These are phyloP conservation scores for Syzygium syzygioides DNA, from an alignment of 441 rosid genomes.

Conservation along the genomic window DNA sequence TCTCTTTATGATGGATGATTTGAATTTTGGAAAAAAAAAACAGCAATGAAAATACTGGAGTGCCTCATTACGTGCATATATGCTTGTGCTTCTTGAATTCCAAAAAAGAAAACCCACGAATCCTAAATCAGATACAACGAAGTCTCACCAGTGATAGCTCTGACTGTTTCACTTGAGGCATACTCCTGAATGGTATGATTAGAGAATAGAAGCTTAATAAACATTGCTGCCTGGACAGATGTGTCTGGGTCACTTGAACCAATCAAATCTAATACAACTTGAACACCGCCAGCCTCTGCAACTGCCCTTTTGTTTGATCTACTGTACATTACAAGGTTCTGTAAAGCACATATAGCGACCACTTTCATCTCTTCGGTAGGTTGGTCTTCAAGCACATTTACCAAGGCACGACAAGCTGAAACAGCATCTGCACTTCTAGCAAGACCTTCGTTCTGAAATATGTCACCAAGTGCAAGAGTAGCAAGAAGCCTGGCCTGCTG, in stretches of 20 bases:
- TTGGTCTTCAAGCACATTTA: conserved; percentile 98
- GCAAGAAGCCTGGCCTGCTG: conserved; percentile 96
- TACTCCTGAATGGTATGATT: conserved; percentile 99
- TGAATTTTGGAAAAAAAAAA: neutral
- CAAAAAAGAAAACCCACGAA: neutral
- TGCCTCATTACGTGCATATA: neutral
- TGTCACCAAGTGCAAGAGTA: conserved; percentile 97
- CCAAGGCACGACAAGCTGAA: conserved; percentile 97
- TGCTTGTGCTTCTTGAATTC: neutral
- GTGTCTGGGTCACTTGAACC: conserved; percentile 99
- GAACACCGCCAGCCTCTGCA: conserved; percentile 99
- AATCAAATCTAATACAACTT: conserved; percentile 92
- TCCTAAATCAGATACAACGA: neutral
- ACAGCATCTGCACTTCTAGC: conserved; percentile 98
- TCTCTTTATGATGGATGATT: neutral
- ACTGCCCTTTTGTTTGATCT: conserved; percentile 98
- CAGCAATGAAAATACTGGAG: neutral
- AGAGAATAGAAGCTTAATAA: conserved; percentile 91
- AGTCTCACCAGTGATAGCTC: conserved; percentile 92
- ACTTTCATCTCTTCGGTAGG: conserved; percentile 99
- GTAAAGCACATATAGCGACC: conserved; percentile 97
- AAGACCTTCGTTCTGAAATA: conserved; percentile 94
- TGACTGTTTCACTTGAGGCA: conserved; percentile 97
- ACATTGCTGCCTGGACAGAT: conserved; percentile 98
- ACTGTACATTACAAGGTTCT: conserved; percentile 97